phyloP scores from a whole-genome alignment of 495 filamentous ascomycete species.

The Trichocladium antarcticum region DNA sequence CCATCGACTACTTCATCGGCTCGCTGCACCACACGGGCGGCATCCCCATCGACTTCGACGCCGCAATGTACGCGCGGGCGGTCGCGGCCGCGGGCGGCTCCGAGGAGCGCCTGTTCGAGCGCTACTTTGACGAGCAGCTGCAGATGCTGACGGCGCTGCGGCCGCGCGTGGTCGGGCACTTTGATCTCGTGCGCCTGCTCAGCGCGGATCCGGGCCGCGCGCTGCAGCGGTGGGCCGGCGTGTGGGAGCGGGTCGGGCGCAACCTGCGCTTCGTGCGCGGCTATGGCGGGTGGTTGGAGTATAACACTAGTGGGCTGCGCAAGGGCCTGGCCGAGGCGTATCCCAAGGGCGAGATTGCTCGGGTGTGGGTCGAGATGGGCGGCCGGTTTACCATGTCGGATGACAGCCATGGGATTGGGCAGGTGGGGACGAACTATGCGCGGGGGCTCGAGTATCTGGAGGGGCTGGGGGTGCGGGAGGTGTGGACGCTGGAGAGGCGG shows the following conservation, averaged over 20 bases:
- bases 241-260: conserved; percentile 62
- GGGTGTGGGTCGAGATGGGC: conserved; percentile 47
- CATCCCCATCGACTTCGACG: conserved; percentile 83
- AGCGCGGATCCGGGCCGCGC: conserved; percentile 53
- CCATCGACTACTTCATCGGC: conserved; percentile 80
- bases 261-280: conserved; percentile 59
- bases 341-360: conserved; percentile 65
- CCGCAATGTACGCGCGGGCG: conserved; percentile 42
- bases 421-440: conserved; percentile 53
- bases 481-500: conserved; percentile 39
- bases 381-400: conserved; percentile 81
- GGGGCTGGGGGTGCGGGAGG: conserved; percentile 34
- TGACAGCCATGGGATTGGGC: conserved; percentile 76
- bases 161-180: conserved; percentile 82
- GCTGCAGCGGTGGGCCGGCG: conserved; percentile 39
- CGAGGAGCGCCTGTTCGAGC: conserved; percentile 62
- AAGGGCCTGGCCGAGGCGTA: conserved; percentile 90
- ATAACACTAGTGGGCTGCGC: conserved; percentile 74
- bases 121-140: conserved; percentile 78
- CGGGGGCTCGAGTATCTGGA: conserved; percentile 47
- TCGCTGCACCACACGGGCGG: conserved; percentile 79
- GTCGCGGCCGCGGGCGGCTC: conserved; percentile 21
- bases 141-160: conserved; percentile 63
- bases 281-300: conserved; percentile 75
- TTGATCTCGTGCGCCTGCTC: conserved; percentile 79